A percentile compares a stretch with the other conserved stretches of the same genome.
phyloP scores from a whole-genome alignment of 2,329 filamentous ascomycete genomes.

The Paraphaeosphaeria sporulosa region DNA sequence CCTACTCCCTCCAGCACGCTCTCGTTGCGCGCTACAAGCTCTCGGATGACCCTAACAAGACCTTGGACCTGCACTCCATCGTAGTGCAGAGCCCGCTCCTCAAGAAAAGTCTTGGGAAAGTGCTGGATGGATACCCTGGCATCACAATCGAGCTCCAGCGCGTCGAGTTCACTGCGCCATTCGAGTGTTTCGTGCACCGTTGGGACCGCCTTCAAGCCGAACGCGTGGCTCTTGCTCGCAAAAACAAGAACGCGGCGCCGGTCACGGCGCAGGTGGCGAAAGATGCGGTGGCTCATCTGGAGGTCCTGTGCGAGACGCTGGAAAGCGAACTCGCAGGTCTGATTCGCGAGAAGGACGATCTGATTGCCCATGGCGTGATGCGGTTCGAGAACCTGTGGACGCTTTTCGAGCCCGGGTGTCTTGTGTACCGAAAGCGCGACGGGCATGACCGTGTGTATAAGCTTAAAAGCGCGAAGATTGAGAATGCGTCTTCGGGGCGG shows the following conservation, averaged over 20 bases:
- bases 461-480: conserved; percentile 19
- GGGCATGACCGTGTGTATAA: conserved; percentile 24
- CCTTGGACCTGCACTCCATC: conserved; percentile 37
- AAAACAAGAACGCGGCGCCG: background rate
- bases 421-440: conserved; percentile 22
- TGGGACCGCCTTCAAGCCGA: conserved; percentile 17
- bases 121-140: conserved; percentile 39
- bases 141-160: conserved; percentile 40
- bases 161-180: conserved; percentile 43
- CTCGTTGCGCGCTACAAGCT: conserved; percentile 29
- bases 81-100: conserved; percentile 45
- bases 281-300: conserved; percentile 13
- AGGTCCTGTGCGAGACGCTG: conserved; percentile 18
- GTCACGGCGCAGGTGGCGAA: background rate
- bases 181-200: conserved; percentile 25
- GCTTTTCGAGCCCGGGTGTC: conserved; percentile 27
- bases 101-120: conserved; percentile 34
- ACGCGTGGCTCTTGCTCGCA: conserved; percentile 2
- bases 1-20: conserved; percentile 15
- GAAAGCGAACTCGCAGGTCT: conserved; percentile 19
- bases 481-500: conserved; percentile 16
- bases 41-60: conserved; percentile 23
- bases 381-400: conserved; percentile 25
- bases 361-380: conserved; percentile 25
- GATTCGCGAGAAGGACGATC: conserved; percentile 24